These are phyloP conservation scores for Coriolopsis trogii DNA, from an alignment of 1,284 basidiomycete species.

Conservation along the genomic window DNA sequence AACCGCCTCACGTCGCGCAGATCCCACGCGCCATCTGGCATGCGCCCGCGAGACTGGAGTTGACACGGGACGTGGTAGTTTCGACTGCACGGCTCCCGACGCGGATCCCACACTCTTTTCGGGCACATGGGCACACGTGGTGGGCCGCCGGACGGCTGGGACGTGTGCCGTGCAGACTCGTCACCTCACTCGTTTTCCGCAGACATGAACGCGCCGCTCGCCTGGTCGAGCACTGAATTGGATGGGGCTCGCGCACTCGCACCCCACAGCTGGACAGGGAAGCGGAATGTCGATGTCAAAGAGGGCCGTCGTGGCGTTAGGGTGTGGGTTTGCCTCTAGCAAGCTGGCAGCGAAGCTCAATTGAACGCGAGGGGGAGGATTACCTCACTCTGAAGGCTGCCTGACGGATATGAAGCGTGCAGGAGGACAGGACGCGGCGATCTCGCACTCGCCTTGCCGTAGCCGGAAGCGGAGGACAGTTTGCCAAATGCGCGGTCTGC, in stretches of 20 bases:
- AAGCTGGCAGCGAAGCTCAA: no score
- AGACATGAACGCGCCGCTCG: no score
- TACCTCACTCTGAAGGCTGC: constrained; percentile 13
- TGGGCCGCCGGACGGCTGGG: constrained; percentile 16
- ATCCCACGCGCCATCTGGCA: constrained; percentile 11
- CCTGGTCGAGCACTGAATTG: no score
- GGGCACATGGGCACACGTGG: constrained; percentile 6
- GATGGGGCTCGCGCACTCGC: no score
- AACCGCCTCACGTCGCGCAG: constrained; percentile 7
- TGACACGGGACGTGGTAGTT: constrained; percentile 10
- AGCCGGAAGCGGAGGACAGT: not conserved
- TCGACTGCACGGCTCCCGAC: constrained; percentile 9
- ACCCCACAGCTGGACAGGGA: not conserved
- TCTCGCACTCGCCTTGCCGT: not conserved
- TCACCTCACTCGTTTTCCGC: no score
- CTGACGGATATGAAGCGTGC: constrained; percentile 22
- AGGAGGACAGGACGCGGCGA: constrained; percentile 5
- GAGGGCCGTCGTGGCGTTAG: constrained; percentile 23
- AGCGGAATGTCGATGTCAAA: no score
- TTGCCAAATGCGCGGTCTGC: not conserved
- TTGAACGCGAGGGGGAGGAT: constrained; percentile 9
- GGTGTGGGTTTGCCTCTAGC: constrained; percentile 14
- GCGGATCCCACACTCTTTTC: constrained; percentile 15
- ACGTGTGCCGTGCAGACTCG: not conserved
- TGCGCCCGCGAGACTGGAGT: not conserved